Evolutionary conservation across 2,329 filamentous ascomycete genomes (phyloP).

Genomic region (Nothopassalora personata): DNA sequence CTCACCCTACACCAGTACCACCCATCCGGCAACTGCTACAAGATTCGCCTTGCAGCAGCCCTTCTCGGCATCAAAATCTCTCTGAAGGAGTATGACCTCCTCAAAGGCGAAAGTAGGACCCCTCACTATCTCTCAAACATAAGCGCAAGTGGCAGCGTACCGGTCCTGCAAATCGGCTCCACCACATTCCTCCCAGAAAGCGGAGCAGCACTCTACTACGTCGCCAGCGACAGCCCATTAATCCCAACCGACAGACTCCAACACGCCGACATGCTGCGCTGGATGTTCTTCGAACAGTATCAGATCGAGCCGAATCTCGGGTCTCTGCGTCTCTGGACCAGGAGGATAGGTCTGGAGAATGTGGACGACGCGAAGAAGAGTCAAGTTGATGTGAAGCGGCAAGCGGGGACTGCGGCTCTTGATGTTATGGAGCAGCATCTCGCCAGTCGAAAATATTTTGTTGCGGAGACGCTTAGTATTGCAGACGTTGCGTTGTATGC

Average conservation of each 20-base stretch:
- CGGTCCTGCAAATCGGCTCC: constrained; percentile 13
- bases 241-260: constrained; percentile 10
- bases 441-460: constrained; percentile 1
- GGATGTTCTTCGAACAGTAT: constrained; percentile 18
- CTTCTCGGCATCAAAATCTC: constrained; percentile 5
- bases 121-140: constrained; percentile 8
- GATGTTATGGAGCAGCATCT: constrained; percentile 7
- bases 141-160: constrained; percentile 14
- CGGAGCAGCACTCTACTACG: constrained; percentile 14
- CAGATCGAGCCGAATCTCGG: constrained; percentile 11
- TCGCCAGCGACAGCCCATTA: constrained; percentile 8
- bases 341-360: not conserved
- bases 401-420: constrained; percentile 4
- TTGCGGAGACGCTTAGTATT: constrained; percentile 1
- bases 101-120: constrained; percentile 11
- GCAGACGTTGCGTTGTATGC: constrained; percentile 9
- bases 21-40: constrained; percentile 17
- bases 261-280: constrained; percentile 15
- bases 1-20: constrained; percentile 11
- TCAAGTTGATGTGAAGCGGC: not conserved
- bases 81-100: constrained; percentile 8
- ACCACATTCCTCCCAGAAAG: constrained; percentile 14
- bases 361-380: constrained; percentile 6
- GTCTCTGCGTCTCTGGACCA: constrained; percentile 5
- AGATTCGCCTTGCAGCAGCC: constrained; percentile 11